Conservation (phyloP, 129 eudicot species). For the Flaveria bidentis region DNA sequence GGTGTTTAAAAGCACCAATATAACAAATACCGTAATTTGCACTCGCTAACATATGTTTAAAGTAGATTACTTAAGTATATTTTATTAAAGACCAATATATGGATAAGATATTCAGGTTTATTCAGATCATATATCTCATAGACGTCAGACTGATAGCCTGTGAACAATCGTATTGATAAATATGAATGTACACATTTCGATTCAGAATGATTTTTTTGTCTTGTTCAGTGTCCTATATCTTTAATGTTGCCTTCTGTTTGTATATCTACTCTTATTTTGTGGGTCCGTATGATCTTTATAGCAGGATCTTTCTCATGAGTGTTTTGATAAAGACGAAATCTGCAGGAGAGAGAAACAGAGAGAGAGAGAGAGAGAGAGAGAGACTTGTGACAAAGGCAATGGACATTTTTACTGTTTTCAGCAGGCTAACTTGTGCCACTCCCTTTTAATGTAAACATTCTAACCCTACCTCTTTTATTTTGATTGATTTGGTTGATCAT, state of each 20-base stretch:
- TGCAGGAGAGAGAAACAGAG: slow-evolving; percentile 22
- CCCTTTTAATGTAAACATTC: neutral
- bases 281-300: slow-evolving; percentile 35
- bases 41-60: neutral
- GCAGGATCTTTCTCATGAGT: slow-evolving; percentile 22
- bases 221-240: slow-evolving; percentile 36
- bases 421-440: slow-evolving; percentile 30
- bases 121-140: neutral
- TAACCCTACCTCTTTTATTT: no score
- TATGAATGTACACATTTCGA: slow-evolving; percentile 25
- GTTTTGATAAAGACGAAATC: slow-evolving; percentile 31
- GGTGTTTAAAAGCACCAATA: no score
- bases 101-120: neutral
- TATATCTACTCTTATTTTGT: slow-evolving; percentile 35
- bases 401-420: slow-evolving; percentile 28
- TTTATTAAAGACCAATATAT: neutral
- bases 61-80: neutral
- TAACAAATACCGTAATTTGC: no score
- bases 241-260: slow-evolving; percentile 28
- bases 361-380: slow-evolving; percentile 12
- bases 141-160: neutral
- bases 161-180: neutral
- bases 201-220: slow-evolving; percentile 43
- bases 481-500: no score
- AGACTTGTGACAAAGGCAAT: slow-evolving; percentile 13